Percentiles rank a stretch among this genome's conserved stretches.
These are phyloP conservation scores for Erigeron canadensis DNA, from an alignment of 129 eudicot genomes.

Conservation along the genomic window DNA sequence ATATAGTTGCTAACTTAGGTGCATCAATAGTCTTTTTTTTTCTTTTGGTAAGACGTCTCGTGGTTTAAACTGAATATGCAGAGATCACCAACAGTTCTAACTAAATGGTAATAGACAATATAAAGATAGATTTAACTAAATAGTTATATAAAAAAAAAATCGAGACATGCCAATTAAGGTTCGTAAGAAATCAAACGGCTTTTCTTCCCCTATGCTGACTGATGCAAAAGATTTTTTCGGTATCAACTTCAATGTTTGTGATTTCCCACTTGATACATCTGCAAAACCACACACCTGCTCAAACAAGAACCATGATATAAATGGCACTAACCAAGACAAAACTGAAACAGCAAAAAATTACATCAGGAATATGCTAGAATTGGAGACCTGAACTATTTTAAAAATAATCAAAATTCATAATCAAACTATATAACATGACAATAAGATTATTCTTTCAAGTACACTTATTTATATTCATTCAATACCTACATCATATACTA, in stretches of 20 bases:
- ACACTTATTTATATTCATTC: no score
- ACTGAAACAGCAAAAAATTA: neutral
- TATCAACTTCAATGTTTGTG: slow-evolving; percentile 44
- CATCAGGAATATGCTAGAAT: neutral
- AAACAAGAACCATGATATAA: slow-evolving; percentile 38
- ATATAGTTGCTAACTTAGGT: no score
- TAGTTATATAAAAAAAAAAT: slow-evolving; percentile 2
- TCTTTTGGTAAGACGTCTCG: no score
- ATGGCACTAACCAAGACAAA: slow-evolving; percentile 31
- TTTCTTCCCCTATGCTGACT: slow-evolving; percentile 68
- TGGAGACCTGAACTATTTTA: neutral
- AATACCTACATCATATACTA: no score
- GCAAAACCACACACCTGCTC: slow-evolving; percentile 62
- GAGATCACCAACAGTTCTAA: neutral
- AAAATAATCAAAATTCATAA: neutral
- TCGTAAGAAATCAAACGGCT: slow-evolving; percentile 85
- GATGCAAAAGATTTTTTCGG: slow-evolving; percentile 75
- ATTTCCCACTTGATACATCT: slow-evolving; percentile 58
- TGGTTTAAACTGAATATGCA: no score
- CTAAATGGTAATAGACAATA: neutral
- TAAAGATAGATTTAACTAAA: slow-evolving; percentile 2
- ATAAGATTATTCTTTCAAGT: no score
- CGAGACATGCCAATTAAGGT: slow-evolving; percentile 63
- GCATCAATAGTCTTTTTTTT: no score
- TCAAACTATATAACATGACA: neutral